Conservation (phyloP, 495 filamentous ascomycete species). For the Cudoniella acicularis region DNA sequence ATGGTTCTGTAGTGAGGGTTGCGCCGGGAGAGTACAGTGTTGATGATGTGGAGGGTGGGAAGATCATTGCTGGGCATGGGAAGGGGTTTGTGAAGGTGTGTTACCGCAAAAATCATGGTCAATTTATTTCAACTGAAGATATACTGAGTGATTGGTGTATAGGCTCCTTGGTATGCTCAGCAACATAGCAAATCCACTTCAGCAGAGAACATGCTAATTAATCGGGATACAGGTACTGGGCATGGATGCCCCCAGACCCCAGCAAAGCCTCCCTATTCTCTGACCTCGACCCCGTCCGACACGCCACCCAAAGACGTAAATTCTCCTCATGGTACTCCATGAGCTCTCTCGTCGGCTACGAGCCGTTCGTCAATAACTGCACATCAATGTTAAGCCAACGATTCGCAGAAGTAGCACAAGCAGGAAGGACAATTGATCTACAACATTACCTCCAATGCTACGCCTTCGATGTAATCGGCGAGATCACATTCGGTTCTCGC, state of each 20-base stretch:
- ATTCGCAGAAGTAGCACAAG: constrained; percentile 39
- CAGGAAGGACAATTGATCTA: constrained; percentile 37
- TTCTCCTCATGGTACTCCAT: constrained; percentile 49
- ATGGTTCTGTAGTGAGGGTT: constrained; percentile 46
- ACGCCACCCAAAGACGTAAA: constrained; percentile 27
- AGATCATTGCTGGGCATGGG: constrained; percentile 19
- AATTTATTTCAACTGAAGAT: no score
- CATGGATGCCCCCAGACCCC: constrained; percentile 24
- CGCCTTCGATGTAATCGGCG: constrained; percentile 57
- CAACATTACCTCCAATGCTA: constrained; percentile 55
- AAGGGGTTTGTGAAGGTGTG: constrained; percentile 21
- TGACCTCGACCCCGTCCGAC: constrained; percentile 26
- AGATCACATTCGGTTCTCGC: constrained; percentile 51
- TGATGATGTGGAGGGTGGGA: constrained; percentile 31
- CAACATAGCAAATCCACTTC: no score
- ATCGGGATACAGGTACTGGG: no score
- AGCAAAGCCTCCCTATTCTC: constrained; percentile 28
- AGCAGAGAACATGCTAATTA: no score
- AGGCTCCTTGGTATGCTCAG: constrained; percentile 36
- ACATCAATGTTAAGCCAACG: constrained; percentile 42
- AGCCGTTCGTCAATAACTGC: constrained; percentile 51
- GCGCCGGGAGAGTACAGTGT: constrained; percentile 48
- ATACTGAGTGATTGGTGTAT: not conserved
- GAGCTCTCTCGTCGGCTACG: constrained; percentile 50
- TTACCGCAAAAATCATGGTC: not conserved